These are phyloP conservation scores for Arthonia radiata DNA, from an alignment of 495 filamentous ascomycete species.

Conservation along the genomic window DNA sequence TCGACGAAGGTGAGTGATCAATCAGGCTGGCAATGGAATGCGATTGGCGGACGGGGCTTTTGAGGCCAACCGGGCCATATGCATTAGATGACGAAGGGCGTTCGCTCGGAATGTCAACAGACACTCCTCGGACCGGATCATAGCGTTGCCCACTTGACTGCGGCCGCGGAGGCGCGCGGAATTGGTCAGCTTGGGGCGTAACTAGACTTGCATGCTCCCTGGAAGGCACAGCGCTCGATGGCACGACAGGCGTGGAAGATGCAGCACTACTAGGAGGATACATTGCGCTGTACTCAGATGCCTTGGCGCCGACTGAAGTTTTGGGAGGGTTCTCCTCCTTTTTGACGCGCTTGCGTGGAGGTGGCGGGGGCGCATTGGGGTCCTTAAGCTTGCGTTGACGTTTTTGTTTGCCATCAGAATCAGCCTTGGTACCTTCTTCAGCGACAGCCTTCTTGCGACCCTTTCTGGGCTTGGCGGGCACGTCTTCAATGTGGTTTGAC, in stretches of 20 bases:
- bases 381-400: slow-evolving; percentile 29
- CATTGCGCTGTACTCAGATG: no score
- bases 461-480: slow-evolving; percentile 16
- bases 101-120: slow-evolving; percentile 33
- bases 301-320: no score
- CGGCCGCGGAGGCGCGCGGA: slow-evolving; percentile 17
- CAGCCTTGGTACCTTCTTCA: no score
- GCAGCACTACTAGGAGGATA: no score
- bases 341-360: slow-evolving; percentile 26
- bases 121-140: slow-evolving; percentile 60
- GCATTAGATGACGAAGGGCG: slow-evolving; percentile 25
- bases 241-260: no score
- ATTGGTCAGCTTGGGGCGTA: no score
- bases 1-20: slow-evolving; percentile 35
- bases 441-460: no score
- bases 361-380: slow-evolving; percentile 24
- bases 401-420: no score
- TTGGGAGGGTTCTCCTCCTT: no score
- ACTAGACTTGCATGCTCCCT: no score
- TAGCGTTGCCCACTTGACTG: slow-evolving; percentile 55
- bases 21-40: slow-evolving; percentile 78
- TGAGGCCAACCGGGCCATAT: slow-evolving; percentile 8
- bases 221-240: no score
- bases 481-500: slow-evolving; percentile 25
- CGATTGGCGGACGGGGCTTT: slow-evolving; percentile 55